These are phyloP conservation scores for Pyrenophora graminea DNA, from an alignment of 2,329 filamentous ascomycete genomes.

Conservation along the genomic window DNA sequence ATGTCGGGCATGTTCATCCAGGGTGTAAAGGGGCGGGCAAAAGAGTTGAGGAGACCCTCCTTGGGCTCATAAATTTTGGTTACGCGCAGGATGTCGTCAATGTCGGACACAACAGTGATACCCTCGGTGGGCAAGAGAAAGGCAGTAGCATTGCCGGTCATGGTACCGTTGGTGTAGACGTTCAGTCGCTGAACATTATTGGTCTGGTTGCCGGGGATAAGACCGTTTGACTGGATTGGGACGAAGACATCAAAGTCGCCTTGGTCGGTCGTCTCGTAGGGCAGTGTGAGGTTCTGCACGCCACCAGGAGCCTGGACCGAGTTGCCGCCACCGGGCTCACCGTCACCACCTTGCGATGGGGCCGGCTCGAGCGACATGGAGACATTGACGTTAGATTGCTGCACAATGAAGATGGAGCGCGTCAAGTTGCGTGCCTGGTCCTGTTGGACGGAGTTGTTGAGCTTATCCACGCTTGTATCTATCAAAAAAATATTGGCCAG, in stretches of 20 bases:
- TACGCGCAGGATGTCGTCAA: slow-evolving; percentile 79
- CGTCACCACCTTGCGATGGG: slow-evolving; percentile 58
- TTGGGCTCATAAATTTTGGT: slow-evolving; percentile 80
- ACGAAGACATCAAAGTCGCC: slow-evolving; percentile 78
- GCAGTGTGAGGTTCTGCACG: slow-evolving; percentile 65
- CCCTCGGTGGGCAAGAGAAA: slow-evolving; percentile 74
- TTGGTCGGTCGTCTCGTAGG: slow-evolving; percentile 66
- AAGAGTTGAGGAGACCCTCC: slow-evolving; percentile 75
- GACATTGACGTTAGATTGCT: slow-evolving; percentile 68
- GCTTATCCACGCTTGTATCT: slow-evolving; percentile 62
- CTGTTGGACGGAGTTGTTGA: slow-evolving; percentile 61
- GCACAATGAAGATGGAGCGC: slow-evolving; percentile 73
- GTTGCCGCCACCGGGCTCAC: slow-evolving; percentile 55
- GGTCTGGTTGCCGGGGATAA: slow-evolving; percentile 68
- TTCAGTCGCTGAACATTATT: slow-evolving; percentile 68
- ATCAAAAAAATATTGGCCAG: slow-evolving; percentile 73
- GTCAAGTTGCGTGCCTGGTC: slow-evolving; percentile 75
- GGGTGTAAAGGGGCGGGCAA: slow-evolving; percentile 69
- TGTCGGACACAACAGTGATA: slow-evolving; percentile 74
- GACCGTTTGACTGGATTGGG: slow-evolving; percentile 58
- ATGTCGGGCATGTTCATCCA: slow-evolving; percentile 83
- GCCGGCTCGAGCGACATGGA: slow-evolving; percentile 66
- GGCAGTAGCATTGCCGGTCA: slow-evolving; percentile 73
- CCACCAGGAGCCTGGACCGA: slow-evolving; percentile 61
- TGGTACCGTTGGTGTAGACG: slow-evolving; percentile 66